Conservation (phyloP, 2,329 filamentous ascomycete species). For the Cladosporium colombiae region DNA sequence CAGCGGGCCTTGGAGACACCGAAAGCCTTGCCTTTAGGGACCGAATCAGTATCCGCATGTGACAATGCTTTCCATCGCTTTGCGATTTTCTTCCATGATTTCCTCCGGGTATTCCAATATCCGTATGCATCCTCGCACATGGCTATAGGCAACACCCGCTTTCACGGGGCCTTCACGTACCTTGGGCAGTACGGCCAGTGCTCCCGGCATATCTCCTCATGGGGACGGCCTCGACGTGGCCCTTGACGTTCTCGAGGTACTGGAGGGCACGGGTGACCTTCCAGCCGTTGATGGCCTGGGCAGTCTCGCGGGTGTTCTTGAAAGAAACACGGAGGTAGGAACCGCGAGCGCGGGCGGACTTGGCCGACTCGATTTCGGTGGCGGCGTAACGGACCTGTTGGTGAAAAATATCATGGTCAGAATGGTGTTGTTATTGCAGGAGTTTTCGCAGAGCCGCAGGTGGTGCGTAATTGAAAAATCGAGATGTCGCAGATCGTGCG, state of each 20-base stretch:
- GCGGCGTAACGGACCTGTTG: conserved; percentile 90
- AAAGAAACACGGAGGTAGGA: conserved; percentile 98
- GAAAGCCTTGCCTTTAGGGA: conserved; percentile 84
- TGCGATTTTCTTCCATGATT: conserved; percentile 23
- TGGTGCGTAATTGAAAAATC: background rate
- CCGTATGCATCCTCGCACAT: conserved; percentile 42
- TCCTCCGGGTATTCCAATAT: conserved; percentile 24
- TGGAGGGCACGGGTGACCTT: conserved; percentile 91
- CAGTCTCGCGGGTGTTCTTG: conserved; percentile 99
- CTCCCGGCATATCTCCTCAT: conserved; percentile 97
- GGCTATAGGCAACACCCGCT: conserved; percentile 28
- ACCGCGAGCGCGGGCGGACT: conserved; percentile 96
- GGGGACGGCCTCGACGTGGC: conserved; percentile 95
- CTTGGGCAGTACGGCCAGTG: conserved; percentile 95
- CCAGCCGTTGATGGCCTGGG: conserved; percentile 99
- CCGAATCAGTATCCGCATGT: conserved; percentile 19
- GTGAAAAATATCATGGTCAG: conserved; percentile 9
- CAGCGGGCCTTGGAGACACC: conserved; percentile 98
- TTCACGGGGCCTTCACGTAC: conserved; percentile 61
- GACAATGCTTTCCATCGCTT: conserved; percentile 26
- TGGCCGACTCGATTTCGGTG: conserved; percentile 80
- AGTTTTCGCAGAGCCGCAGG: background rate
- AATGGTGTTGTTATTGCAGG: background rate
- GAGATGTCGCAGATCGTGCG: background rate
- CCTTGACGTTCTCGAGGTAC: conserved; percentile 98